These are phyloP conservation scores for Elsinoe necatrix DNA, from an alignment of 2,329 filamentous ascomycete genomes.

Conservation along the genomic window DNA sequence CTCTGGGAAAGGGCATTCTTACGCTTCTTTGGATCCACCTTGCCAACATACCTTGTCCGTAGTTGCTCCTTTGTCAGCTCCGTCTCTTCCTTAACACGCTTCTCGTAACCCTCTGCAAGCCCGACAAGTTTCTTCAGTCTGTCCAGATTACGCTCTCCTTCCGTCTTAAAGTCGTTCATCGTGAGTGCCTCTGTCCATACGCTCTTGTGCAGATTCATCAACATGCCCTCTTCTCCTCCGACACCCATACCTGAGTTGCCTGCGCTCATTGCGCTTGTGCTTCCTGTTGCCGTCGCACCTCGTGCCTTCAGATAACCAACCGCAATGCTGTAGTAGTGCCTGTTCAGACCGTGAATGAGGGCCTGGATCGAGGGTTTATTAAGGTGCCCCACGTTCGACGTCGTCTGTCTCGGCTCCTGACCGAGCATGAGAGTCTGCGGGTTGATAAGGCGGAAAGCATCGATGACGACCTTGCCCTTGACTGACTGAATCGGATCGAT, in stretches of 20 bases:
- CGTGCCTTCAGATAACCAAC: slow-evolving; percentile 84
- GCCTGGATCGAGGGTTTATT: slow-evolving; percentile 99
- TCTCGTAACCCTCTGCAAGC: slow-evolving; percentile 93
- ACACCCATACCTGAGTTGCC: slow-evolving; percentile 15
- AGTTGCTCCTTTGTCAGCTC: slow-evolving; percentile 95
- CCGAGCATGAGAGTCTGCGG: slow-evolving; percentile 96
- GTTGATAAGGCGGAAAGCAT: slow-evolving; percentile 97
- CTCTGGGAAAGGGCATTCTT: slow-evolving; percentile 25
- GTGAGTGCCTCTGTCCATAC: slow-evolving; percentile 97
- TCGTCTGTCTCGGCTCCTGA: slow-evolving; percentile 94
- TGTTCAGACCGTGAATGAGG: slow-evolving; percentile 92
- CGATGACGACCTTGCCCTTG: slow-evolving; percentile 98
- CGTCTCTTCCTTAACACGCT: slow-evolving; percentile 97
- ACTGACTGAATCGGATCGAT: slow-evolving; percentile 98
- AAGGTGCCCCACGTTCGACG: slow-evolving; percentile 91
- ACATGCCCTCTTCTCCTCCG: slow-evolving; percentile 92
- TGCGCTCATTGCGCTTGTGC: slow-evolving; percentile 13
- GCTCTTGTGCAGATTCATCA: slow-evolving; percentile 99
- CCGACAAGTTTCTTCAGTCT: slow-evolving; percentile 78
- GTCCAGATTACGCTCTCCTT: slow-evolving; percentile 79
- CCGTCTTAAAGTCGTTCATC: slow-evolving; percentile 89
- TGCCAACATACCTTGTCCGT: slow-evolving; percentile 97
- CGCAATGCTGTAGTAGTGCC: slow-evolving; percentile 98
- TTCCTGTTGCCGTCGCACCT: slow-evolving; percentile 44
- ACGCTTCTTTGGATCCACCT: slow-evolving; percentile 98